Base-by-base conservation (phyloP, 495 filamentous ascomycete genomes). In the Platismatia glauca region DNA sequence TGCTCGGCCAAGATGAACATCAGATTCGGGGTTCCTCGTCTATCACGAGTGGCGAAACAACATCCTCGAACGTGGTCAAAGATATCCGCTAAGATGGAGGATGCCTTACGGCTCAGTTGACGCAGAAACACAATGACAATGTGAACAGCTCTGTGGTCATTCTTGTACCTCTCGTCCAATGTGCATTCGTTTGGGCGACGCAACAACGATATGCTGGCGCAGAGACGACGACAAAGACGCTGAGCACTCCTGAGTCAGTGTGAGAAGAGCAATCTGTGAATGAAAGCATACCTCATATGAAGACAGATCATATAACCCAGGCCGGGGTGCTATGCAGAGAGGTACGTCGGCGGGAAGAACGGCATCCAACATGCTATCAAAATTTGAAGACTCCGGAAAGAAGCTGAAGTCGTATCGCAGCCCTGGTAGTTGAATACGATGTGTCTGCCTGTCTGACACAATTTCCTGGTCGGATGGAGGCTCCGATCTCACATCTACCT, bases 221-320 rank as follows among this genome's bases (percentile, higher is more conserved):
- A 58, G 56, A 58, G 20, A 58, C 56, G 56, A 24, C 39, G 37
- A 29, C 56, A 58, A 38, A 58, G 35, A 15, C 56, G 6, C 56
- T 58, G 13, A 58, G 29, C 2, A 39, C 31, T 16, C 18, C 22
- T 8, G 13, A 1, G n/a, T 58, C 37, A 58, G 35, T 31, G 39
- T 20, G n/a, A 9, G n/a, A 7, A 31, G 7, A 29, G 1, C 27
- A 11, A 29, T 27, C 18, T 3, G 35, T 22, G 6, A 41, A 2
- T 31, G 35, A 41, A 27, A 29, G n/a, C 56, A 27, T 58, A 58
- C 56, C 56, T 58, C 56, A 41, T 58, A 58, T 43, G 18, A 27
- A 16, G 56, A 43, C 56, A 58, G 7, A 38, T 58, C 37, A 11
- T 39, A 58, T 13, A n/a, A 31, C 5, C 33, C 56, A n/a, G 56